A percentile compares a stretch with the other conserved stretches of the same genome.
Conservation (phyloP, 495 filamentous ascomycete genomes). For the Geopyxis carbonaria region DNA sequence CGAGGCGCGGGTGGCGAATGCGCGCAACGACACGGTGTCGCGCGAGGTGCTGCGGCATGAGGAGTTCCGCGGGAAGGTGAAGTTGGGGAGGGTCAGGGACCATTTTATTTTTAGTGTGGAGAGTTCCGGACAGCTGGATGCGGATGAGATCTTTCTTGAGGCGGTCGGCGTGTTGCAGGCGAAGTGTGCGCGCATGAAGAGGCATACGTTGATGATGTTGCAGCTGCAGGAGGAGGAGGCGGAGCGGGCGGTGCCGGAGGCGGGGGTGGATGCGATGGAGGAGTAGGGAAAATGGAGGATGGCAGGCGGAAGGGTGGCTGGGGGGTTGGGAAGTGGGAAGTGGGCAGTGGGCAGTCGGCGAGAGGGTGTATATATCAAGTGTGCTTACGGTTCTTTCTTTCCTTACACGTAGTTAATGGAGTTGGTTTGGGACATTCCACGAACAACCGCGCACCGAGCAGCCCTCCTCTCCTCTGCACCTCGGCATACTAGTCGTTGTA, state of each 20-base stretch:
- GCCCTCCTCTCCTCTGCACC: too few species aligned
- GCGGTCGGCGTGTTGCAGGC: conserved; percentile 65
- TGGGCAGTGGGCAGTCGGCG: too few species aligned
- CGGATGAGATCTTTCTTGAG: conserved; percentile 80
- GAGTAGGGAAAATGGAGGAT: conserved; percentile 7
- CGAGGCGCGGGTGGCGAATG: conserved; percentile 59
- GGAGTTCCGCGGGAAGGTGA: conserved; percentile 90
- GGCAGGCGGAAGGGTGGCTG: conserved; percentile 8
- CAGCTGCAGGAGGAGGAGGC: conserved; percentile 18
- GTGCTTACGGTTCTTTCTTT: too few species aligned
- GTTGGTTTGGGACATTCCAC: too few species aligned
- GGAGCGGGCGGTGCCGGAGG: conserved; percentile 2
- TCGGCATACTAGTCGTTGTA: too few species aligned
- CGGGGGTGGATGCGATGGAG: conserved; percentile 7
- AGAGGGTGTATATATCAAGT: too few species aligned
- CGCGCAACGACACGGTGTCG: conserved; percentile 82
- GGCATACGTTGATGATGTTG: conserved; percentile 33
- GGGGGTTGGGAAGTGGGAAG: conserved; percentile 7
- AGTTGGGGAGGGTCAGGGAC: conserved; percentile 72
- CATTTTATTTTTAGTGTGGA: conserved; percentile 88
- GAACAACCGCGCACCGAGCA: too few species aligned
- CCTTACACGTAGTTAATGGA: too few species aligned
- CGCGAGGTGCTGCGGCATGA: conserved; percentile 79
- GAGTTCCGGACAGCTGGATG: conserved; percentile 83
- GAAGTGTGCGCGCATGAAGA: conserved; percentile 52